A percentile compares a stretch with the other conserved stretches of the same genome.
Evolutionary conservation across 805 yeast species (phyloP).

Genomic region (Wickerhamomyces canadensis): DNA sequence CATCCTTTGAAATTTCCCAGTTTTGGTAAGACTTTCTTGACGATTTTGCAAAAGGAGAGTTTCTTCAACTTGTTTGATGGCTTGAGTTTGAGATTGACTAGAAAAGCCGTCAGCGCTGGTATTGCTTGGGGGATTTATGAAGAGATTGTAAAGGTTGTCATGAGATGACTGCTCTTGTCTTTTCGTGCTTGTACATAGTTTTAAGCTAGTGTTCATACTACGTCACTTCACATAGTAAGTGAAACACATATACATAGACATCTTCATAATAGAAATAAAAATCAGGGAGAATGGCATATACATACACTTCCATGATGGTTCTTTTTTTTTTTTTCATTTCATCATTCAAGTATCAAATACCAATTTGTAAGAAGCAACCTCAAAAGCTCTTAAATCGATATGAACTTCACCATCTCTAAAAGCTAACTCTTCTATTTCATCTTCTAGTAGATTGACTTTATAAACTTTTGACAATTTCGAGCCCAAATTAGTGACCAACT

Average conservation of each 20-base stretch:
- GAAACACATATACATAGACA: too few species aligned
- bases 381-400: constrained; percentile 63
- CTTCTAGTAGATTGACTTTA: constrained; percentile 35
- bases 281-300: too few species aligned
- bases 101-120: constrained; percentile 90
- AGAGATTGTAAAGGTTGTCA: constrained; percentile 52
- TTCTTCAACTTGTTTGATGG: constrained; percentile 71
- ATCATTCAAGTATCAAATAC: too few species aligned
- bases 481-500: constrained; percentile 33
- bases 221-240: too few species aligned
- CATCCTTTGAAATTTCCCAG: constrained; percentile 42
- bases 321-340: too few species aligned
- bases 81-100: constrained; percentile 65
- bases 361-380: constrained; percentile 48
- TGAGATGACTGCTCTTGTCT: background rate
- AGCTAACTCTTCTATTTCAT: constrained; percentile 27
- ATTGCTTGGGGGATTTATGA: constrained; percentile 97
- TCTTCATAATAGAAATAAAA: too few species aligned
- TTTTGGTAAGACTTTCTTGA: constrained; percentile 33
- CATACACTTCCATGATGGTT: too few species aligned
- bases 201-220: too few species aligned
- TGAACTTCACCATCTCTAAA: constrained; percentile 20
- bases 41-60: constrained; percentile 41
- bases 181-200: background rate
- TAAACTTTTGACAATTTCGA: constrained; percentile 21